These are phyloP conservation scores for Colletotrichum sidae DNA, from an alignment of 2,329 filamentous ascomycete species.

Conservation along the genomic window DNA sequence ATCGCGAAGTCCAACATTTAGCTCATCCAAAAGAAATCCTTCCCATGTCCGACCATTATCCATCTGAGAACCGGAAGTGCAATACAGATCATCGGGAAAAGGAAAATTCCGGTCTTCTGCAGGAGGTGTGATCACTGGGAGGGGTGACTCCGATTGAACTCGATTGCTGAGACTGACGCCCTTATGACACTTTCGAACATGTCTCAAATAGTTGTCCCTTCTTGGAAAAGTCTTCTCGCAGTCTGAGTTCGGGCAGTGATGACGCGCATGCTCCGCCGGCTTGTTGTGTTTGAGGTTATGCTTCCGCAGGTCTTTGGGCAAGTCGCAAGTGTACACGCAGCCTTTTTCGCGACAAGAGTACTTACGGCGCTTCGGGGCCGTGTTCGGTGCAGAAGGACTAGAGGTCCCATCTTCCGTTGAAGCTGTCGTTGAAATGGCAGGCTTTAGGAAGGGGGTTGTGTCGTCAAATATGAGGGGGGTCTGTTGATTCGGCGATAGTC, in stretches of 20 bases:
- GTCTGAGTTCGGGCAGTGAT: slow-evolving; percentile 1
- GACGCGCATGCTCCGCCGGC: neutral
- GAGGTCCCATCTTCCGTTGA: neutral
- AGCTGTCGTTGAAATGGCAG: neutral
- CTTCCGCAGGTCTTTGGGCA: slow-evolving; percentile 6
- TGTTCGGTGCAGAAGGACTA: neutral
- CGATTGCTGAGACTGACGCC: too few relatives aligned
- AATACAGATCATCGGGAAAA: too few relatives aligned
- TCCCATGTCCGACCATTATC: too few relatives aligned
- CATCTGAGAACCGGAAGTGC: too few relatives aligned
- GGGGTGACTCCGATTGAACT: too few relatives aligned
- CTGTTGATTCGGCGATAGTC: too few relatives aligned
- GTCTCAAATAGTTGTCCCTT: slow-evolving; percentile 7
- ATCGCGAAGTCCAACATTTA: too few relatives aligned
- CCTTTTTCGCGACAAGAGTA: neutral
- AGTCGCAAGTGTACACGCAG: slow-evolving; percentile 5
- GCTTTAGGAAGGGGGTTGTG: too few relatives aligned
- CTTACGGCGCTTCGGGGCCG: neutral
- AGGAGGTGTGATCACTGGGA: too few relatives aligned
- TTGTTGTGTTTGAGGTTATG: slow-evolving; percentile 1
- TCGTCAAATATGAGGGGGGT: too few relatives aligned
- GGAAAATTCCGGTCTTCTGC: too few relatives aligned
- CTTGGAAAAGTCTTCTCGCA: neutral
- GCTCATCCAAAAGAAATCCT: too few relatives aligned
- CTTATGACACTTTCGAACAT: neutral